Evolutionary conservation across 306 rosid genomes (phyloP).

Genomic region (Castanea sativa): DNA sequence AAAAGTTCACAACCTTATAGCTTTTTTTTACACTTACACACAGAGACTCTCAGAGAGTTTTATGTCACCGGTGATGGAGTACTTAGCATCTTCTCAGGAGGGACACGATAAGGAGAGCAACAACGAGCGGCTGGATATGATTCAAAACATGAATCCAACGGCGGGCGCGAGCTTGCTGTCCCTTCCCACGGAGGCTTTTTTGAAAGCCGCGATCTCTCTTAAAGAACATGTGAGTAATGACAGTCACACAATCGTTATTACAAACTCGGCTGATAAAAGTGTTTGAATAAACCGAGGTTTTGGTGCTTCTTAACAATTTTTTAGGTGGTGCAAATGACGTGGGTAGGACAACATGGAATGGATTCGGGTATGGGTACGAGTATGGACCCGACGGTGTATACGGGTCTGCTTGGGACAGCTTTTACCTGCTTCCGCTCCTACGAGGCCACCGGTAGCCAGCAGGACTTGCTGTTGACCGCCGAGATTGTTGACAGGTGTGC

Average conservation of each 20-base stretch:
- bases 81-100: slow-evolving; percentile 28
- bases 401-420: slow-evolving; percentile 83
- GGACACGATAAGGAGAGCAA: slow-evolving; percentile 33
- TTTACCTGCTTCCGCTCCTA: slow-evolving; percentile 73
- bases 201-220: slow-evolving; percentile 63
- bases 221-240: slow-evolving; percentile 54
- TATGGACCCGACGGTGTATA: slow-evolving; percentile 66
- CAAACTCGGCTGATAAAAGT: too few species aligned
- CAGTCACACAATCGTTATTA: too few species aligned
- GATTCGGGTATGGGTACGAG: slow-evolving; percentile 28
- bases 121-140: slow-evolving; percentile 39
- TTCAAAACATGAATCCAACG: slow-evolving; percentile 26
- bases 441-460: slow-evolving; percentile 48
- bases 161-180: slow-evolving; percentile 28
- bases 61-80: slow-evolving; percentile 41
- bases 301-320: neutral
- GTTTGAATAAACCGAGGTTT: too few species aligned
- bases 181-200: slow-evolving; percentile 42
- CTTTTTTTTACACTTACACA: neutral
- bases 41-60: neutral
- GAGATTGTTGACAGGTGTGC: slow-evolving; percentile 65
- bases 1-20: neutral
- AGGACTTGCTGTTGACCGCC: slow-evolving; percentile 56
- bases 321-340: slow-evolving; percentile 66
- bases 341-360: slow-evolving; percentile 30